Conservation (phyloP, 2,329 filamentous ascomycete species). For the Sporothrix inflata region DNA sequence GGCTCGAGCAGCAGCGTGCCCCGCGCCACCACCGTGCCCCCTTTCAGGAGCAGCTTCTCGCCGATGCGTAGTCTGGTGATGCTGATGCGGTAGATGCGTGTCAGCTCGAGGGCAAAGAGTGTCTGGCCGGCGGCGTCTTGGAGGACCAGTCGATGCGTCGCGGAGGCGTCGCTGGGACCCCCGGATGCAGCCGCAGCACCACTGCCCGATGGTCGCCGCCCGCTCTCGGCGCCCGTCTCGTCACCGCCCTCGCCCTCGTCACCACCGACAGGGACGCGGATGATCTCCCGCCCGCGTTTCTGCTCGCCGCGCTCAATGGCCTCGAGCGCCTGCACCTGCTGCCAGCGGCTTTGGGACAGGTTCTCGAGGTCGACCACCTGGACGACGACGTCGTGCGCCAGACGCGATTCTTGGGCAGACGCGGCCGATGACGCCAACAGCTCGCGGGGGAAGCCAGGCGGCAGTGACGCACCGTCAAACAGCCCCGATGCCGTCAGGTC, state of each 20-base stretch:
- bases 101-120: slow-evolving; percentile 73
- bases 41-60: slow-evolving; percentile 74
- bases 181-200: slow-evolving; percentile 25
- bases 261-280: slow-evolving; percentile 60
- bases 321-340: slow-evolving; percentile 83
- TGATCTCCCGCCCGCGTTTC: slow-evolving; percentile 77
- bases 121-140: slow-evolving; percentile 76
- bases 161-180: slow-evolving; percentile 44
- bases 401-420: slow-evolving; percentile 55
- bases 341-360: slow-evolving; percentile 77
- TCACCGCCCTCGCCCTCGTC: slow-evolving; percentile 48
- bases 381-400: slow-evolving; percentile 68
- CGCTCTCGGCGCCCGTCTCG: slow-evolving; percentile 24
- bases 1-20: slow-evolving; percentile 81
- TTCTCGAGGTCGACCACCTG: slow-evolving; percentile 90
- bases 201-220: neutral
- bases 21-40: slow-evolving; percentile 67
- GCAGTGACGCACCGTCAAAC: slow-evolving; percentile 45
- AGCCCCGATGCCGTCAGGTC: slow-evolving; percentile 69
- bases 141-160: slow-evolving; percentile 78
- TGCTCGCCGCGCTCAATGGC: slow-evolving; percentile 72
- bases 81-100: slow-evolving; percentile 65
- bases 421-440: slow-evolving; percentile 37
- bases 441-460: slow-evolving; percentile 54
- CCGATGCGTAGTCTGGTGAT: slow-evolving; percentile 72